These are phyloP conservation scores for Stropharia rugosoannulata DNA, from an alignment of 768 basidiomycete species.

Conservation along the genomic window DNA sequence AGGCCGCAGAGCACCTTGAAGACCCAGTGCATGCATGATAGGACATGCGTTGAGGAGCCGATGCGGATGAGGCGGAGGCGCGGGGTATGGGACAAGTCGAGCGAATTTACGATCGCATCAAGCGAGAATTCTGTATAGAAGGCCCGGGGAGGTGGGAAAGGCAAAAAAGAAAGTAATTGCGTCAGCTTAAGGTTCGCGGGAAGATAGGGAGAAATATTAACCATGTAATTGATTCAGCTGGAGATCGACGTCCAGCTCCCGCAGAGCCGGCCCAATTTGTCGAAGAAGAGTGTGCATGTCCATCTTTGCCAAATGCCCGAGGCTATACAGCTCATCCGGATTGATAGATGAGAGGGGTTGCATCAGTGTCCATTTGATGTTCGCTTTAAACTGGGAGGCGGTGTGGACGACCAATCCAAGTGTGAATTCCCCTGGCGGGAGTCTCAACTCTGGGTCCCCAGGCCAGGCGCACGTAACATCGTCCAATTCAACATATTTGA, in stretches of 20 bases:
- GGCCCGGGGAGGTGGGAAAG: neutral
- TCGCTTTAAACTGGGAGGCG: neutral
- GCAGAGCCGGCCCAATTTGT: neutral
- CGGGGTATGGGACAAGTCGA: slow-evolving; percentile 22
- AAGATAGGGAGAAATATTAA: neutral
- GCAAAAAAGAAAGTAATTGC: no score
- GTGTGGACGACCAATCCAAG: neutral
- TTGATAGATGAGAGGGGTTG: neutral
- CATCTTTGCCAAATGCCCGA: neutral
- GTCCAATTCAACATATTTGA: neutral
- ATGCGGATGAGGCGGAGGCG: slow-evolving; percentile 22
- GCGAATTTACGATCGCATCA: slow-evolving; percentile 3
- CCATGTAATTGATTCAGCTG: neutral
- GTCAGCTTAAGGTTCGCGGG: neutral
- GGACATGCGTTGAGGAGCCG: slow-evolving; percentile 26
- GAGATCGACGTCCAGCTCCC: slow-evolving; percentile 1
- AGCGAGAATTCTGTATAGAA: neutral
- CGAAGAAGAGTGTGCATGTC: slow-evolving; percentile 1
- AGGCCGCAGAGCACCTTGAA: slow-evolving; percentile 20
- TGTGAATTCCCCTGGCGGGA: neutral
- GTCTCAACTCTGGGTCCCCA: neutral
- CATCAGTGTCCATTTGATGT: neutral
- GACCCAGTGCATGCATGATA: slow-evolving; percentile 29
- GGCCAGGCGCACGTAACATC: neutral
- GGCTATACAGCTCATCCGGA: neutral